Percentiles rank a stretch among this genome's conserved stretches.
phyloP scores from a whole-genome alignment of 2,329 filamentous ascomycete genomes.

The Macrophomina tecta region DNA sequence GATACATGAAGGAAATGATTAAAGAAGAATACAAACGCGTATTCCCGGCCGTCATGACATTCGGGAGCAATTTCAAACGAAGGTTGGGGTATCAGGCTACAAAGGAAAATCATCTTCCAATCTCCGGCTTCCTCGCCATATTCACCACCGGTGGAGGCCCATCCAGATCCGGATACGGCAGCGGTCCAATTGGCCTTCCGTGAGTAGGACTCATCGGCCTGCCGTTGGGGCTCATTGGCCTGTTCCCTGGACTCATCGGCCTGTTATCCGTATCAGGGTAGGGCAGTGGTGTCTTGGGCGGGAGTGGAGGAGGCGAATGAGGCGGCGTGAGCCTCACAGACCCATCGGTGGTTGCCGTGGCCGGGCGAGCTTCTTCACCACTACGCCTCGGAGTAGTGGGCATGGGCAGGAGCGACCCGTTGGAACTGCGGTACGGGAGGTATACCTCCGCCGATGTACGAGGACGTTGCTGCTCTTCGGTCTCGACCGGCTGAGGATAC shows the following conservation, averaged over 20 bases:
- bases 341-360: conserved; percentile 29
- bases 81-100: conserved; percentile 1
- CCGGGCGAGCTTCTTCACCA: conserved; percentile 38
- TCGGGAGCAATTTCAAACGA: background rate
- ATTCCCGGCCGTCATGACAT: background rate
- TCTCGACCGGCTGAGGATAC: conserved; percentile 50
- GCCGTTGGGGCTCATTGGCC: conserved; percentile 25
- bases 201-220: conserved; percentile 28
- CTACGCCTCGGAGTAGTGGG: conserved; percentile 36
- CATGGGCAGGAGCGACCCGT: conserved; percentile 23
- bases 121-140: conserved; percentile 83
- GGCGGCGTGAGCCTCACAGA: conserved; percentile 37
- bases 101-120: conserved; percentile 42
- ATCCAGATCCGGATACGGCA: conserved; percentile 83
- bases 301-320: conserved; percentile 44
- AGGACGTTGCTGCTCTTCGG: conserved; percentile 31
- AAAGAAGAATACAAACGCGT: background rate
- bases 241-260: background rate
- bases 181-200: conserved; percentile 44
- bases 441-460: conserved; percentile 12
- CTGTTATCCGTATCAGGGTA: background rate
- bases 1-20: background rate
- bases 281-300: conserved; percentile 48
- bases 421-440: conserved; percentile 26
- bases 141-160: conserved; percentile 84